phyloP scores from a whole-genome alignment of 495 filamentous ascomycete species.

The Choiromyces venosus region DNA sequence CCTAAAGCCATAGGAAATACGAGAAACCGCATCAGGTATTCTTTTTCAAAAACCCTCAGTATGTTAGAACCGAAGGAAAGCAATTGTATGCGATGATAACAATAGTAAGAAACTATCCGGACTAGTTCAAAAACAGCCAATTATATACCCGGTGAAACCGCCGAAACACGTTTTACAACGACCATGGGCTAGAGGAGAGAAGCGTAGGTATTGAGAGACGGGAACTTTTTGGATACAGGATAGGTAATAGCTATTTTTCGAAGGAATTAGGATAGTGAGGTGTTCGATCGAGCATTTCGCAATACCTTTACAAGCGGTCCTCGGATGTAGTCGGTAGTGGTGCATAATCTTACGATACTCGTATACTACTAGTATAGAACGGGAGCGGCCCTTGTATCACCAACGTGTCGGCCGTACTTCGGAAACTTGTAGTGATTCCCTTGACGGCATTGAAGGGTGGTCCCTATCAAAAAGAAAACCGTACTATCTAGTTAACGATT shows the following conservation, averaged over 20 bases:
- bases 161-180: not conserved
- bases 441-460: not conserved
- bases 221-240: not conserved
- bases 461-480: not conserved
- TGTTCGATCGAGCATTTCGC: not conserved
- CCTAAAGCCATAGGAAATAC: not conserved
- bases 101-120: not conserved
- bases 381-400: not conserved
- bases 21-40: not conserved
- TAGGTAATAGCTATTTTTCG: not conserved
- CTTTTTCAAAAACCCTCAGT: not conserved
- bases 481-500: too few species aligned
- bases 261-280: not conserved
- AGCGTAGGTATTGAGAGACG: not conserved
- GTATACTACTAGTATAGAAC: not conserved
- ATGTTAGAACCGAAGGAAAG: not conserved
- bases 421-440: not conserved
- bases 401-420: not conserved
- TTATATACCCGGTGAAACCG: not conserved
- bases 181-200: not conserved
- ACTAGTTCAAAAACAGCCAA: not conserved
- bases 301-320: not conserved
- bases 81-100: not conserved
- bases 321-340: not conserved
- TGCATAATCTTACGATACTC: not conserved